Evolutionary conservation across 495 filamentous ascomycete genomes (phyloP).

Genomic region (Penicillium ochrochloron): DNA sequence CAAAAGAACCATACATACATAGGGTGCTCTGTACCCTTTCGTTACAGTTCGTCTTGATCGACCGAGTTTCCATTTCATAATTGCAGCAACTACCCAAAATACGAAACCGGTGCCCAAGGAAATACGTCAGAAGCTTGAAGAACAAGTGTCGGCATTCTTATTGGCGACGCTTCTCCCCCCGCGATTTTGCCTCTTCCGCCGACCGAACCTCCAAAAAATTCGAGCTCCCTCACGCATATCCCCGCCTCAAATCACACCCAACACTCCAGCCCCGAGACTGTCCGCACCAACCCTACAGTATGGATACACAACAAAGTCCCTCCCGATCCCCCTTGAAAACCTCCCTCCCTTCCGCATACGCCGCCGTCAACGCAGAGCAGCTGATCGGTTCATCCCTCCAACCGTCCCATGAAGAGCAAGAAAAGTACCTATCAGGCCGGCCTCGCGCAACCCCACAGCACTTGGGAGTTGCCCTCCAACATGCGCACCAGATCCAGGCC

Average conservation of each 20-base stretch:
- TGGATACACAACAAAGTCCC: constrained; percentile 26
- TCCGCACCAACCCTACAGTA: constrained; percentile 5
- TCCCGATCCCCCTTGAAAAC: constrained; percentile 64
- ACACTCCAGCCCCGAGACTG: not conserved
- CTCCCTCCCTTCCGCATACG: constrained; percentile 42
- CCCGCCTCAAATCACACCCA: not conserved
- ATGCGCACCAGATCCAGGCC: constrained; percentile 77
- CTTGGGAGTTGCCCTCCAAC: constrained; percentile 70
- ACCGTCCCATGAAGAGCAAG: constrained; percentile 42
- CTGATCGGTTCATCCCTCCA: constrained; percentile 21
- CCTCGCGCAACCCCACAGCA: constrained; percentile 56
- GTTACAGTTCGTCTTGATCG: not conserved
- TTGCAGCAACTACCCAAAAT: not conserved
- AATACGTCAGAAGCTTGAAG: constrained; percentile 21
- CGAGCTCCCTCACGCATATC: not conserved
- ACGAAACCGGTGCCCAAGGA: constrained; percentile 13
- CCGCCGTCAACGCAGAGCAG: constrained; percentile 41
- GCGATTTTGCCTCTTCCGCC: constrained; percentile 24
- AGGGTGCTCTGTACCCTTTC: not conserved
- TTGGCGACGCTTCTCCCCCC: constrained; percentile 23
- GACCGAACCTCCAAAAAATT: constrained; percentile 7
- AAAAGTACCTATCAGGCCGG: constrained; percentile 36
- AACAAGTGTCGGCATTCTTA: constrained; percentile 19
- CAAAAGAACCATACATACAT: not conserved
- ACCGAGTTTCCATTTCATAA: not conserved